Evolutionary conservation across 176 grass and related monocot species (phyloP), one percentile per base, ranked within the genome.

Genomic region (Oryza glumipatula): DNA sequence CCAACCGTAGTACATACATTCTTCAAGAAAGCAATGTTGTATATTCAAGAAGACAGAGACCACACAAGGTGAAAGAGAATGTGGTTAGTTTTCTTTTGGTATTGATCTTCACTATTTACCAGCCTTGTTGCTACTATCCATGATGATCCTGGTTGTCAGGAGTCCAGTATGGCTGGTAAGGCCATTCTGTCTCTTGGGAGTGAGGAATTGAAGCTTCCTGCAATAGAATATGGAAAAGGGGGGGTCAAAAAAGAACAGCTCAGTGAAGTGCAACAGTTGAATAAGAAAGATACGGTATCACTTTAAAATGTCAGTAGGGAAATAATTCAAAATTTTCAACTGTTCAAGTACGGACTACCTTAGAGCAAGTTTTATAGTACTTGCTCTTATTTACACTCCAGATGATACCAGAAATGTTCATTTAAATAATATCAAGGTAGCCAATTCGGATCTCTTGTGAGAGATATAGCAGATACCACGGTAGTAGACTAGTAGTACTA

Each of bases 151-250:
- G 84, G 87, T 93, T 91, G 89, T 92, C 91, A 95, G 90, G 91
- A 86, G 93, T 86, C 95, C 93, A 98, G 89, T 93, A 95, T 79
- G 84, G 7, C 54, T 19, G 17, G 89, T 95, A 98, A 88, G 86
- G 69, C 95, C 95, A 98, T 95, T 95, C 93, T 98, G 93, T 93
- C 91, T 95, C 95, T 91, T 98, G 95, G 80, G 95, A 78, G 68
- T 98, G 91, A 72, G 88, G 89, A 86, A 98, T 88, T 84, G 93
- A 90, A 79, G 82, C 68, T 91, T 95, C 95, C 95, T 98, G 85
- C 83, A 81, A 67, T 84, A 49, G 54, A 87, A 81, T 72, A 89
- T 61, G 76, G 23, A 83, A 83, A 73, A 46, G 17, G 26, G n/a
- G 47, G 66, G 67, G 63, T 83, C 11, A 94, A 88, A 87, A 89